A percentile compares a stretch with the other conserved stretches of the same genome.
Evolutionary conservation across 2,329 filamentous ascomycete genomes (phyloP).

Genomic region (Scedosporium boydii): DNA sequence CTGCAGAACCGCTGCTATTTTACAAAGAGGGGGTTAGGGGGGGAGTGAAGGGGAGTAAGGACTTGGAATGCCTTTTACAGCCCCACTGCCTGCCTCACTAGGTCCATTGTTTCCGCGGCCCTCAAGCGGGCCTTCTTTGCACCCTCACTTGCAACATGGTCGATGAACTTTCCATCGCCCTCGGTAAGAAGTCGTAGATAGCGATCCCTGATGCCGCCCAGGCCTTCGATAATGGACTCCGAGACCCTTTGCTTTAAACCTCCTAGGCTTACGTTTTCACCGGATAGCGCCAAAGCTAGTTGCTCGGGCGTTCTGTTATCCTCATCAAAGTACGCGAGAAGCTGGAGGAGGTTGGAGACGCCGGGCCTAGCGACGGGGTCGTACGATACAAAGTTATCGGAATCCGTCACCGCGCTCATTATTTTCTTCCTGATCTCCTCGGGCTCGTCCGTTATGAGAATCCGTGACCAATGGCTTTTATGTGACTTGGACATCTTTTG

Average conservation of each 20-base stretch:
- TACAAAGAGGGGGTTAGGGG: not conserved
- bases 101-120: constrained; percentile 48
- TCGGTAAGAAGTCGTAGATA: constrained; percentile 42
- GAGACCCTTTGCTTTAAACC: constrained; percentile 45
- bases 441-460: constrained; percentile 67
- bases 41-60: not conserved
- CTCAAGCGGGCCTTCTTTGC: constrained; percentile 50
- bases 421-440: constrained; percentile 61
- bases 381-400: constrained; percentile 56
- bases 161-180: constrained; percentile 41
- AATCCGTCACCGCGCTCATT: constrained; percentile 68
- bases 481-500: constrained; percentile 96
- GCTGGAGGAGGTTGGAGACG: constrained; percentile 76
- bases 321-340: constrained; percentile 61
- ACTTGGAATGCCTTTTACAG: constrained; percentile 18
- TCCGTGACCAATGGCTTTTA: constrained; percentile 59
- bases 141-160: constrained; percentile 48
- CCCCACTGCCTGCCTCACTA: constrained; percentile 43
- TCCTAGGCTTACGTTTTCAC: constrained; percentile 22
- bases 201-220: constrained; percentile 45
- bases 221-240: constrained; percentile 40
- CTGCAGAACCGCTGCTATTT: not conserved
- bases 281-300: constrained; percentile 27
- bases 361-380: constrained; percentile 63
- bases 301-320: constrained; percentile 27